Evolutionary conservation across 1,139 yeast species (phyloP).

Genomic region (Protomyces macrosporus): DNA sequence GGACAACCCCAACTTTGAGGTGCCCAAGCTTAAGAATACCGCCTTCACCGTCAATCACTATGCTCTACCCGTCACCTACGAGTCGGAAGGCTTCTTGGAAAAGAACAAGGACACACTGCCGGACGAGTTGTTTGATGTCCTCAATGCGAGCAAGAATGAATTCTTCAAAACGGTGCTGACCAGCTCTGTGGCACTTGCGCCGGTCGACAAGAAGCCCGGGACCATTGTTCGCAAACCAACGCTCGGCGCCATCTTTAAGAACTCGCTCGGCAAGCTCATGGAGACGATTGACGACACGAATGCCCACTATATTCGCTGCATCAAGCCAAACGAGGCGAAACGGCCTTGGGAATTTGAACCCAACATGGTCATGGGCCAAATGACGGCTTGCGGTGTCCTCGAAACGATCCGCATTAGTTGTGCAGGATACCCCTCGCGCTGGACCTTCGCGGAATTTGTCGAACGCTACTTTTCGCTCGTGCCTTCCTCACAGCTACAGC

Average conservation of each 20-base stretch:
- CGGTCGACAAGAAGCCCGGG: constrained; percentile 36
- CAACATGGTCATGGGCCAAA: constrained; percentile 87
- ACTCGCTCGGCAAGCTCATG: constrained; percentile 89
- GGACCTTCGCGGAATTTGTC: constrained; percentile 93
- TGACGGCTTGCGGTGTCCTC: constrained; percentile 97
- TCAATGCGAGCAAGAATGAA: constrained; percentile 61
- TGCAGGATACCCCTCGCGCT: constrained; percentile 96
- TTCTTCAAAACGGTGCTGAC: constrained; percentile 61
- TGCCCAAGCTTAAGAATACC: constrained; percentile 90
- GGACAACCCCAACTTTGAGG: constrained; percentile 79
- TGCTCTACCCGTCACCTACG: constrained; percentile 90
- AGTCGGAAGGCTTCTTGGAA: constrained; percentile 90
- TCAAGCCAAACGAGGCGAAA: constrained; percentile 91
- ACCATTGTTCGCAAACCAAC: constrained; percentile 77
- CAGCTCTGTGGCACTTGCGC: constrained; percentile 54
- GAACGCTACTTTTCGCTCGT: constrained; percentile 79
- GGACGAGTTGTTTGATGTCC: constrained; percentile 85
- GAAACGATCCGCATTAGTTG: constrained; percentile 95
- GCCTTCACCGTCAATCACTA: constrained; percentile 89
- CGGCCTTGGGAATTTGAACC: constrained; percentile 96
- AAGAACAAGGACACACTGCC: constrained; percentile 97
- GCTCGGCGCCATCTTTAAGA: constrained; percentile 87
- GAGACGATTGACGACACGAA: constrained; percentile 86
- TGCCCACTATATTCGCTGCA: constrained; percentile 94
- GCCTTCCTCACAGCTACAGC: constrained; percentile 64